Percentiles rank a stretch among this genome's conserved stretches.
Evolutionary conservation across 2,329 filamentous ascomycete species (phyloP).

Genomic region (Aspergillus eucalypticola): DNA sequence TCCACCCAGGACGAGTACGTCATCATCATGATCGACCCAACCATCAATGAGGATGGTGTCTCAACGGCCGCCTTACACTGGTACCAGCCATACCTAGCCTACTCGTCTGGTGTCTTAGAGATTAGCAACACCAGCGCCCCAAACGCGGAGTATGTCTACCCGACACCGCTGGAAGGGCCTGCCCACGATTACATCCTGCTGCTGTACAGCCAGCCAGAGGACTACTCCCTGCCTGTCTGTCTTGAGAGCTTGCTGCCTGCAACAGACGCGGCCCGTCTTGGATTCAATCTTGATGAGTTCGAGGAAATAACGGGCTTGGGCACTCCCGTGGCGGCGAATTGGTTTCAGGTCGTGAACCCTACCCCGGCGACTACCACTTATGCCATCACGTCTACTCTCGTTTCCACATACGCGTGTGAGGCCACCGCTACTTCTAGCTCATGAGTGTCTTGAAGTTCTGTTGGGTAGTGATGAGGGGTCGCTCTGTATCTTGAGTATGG

Average conservation of each 20-base stretch:
- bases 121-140: neutral
- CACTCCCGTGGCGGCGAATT: neutral
- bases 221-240: neutral
- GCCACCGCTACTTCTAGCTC: neutral
- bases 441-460: neutral
- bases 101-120: neutral
- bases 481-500: neutral
- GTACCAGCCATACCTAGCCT: neutral
- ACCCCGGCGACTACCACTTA: neutral
- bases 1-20: neutral
- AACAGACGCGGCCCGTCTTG: neutral
- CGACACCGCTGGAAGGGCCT: neutral
- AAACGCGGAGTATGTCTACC: neutral
- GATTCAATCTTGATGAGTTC: neutral
- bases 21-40: neutral
- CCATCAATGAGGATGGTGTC: neutral
- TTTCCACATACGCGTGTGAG: neutral
- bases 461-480: neutral
- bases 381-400: neutral
- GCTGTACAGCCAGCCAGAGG: neutral
- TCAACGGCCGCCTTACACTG: neutral
- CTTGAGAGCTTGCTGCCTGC: neutral
- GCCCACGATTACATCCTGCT: neutral
- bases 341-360: neutral
- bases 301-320: neutral